Evolutionary conservation across 169 alveolate species (phyloP), one percentile per base, ranked within the genome.

Genomic region (Cryptosporidium sp.): DNA sequence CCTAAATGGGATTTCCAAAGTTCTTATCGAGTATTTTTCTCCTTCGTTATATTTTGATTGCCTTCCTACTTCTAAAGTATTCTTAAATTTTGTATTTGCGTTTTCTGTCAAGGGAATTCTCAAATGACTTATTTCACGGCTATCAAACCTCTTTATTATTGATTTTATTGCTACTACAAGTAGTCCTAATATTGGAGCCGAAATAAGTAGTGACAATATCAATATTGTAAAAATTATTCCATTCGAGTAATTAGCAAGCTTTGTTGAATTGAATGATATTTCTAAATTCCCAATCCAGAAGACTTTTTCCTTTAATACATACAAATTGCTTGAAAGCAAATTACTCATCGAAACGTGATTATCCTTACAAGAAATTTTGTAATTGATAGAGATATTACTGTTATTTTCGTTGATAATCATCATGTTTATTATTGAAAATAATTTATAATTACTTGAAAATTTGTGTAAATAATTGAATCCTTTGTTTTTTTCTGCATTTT

Each of bases 1-100:
- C 29, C 52, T 9, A 33, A 53, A 23, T 73, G 42, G 53, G 37
- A 73, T 73, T 73, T 56, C 52, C 10, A 56, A 9, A 56, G 67
- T 8, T 23, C 8, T 56, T n/a, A n/a, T 56, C 12, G 35, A 0
- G 18, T 56, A 23, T 21, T 56, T 8, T 56, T 56, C 37, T 56
- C 67, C 37, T 56, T 18, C 14, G 1, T 56, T 56, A n/a, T 56
- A 56, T 21, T 56, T 56, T 16, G 67, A 56, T 3, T 56, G 37
- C 18, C 14, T 56, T 23, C 18, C 37, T 23, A 0, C 45, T n/a
- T 51, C 39, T 18, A 4, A 39, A 31, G 69, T 51, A 71, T 51
- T 56, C 45, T 71, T 48, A 44, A 71, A 26, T 26, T 48, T 71
- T 33, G 35, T 71, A 12, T 65, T 10, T 33, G 10, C 18, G 16